A percentile compares a stretch with the other conserved stretches of the same genome.
Conservation (phyloP, 805 yeast genomes). For the Nakazawaea molendinolei region DNA sequence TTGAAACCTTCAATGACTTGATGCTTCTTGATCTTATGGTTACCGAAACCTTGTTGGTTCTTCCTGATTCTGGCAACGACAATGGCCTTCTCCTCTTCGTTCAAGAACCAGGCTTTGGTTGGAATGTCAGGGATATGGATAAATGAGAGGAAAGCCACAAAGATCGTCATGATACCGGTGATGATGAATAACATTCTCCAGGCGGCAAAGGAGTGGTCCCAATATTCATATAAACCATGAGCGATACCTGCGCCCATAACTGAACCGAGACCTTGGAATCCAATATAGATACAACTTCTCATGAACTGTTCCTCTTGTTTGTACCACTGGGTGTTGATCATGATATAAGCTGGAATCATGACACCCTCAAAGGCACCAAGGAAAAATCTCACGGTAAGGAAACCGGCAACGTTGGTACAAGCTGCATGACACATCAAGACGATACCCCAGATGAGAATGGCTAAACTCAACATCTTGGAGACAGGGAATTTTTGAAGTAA, state of each 20-base stretch:
- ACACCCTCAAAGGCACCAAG: slow-evolving; percentile 47
- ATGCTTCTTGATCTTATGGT: slow-evolving; percentile 27
- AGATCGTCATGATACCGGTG: slow-evolving; percentile 53
- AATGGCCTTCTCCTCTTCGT: slow-evolving; percentile 32
- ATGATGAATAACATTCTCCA: slow-evolving; percentile 60
- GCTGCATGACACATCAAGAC: slow-evolving; percentile 47
- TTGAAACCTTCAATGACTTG: slow-evolving; percentile 33
- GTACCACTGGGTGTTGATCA: slow-evolving; percentile 55
- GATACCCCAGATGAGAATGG: slow-evolving; percentile 48
- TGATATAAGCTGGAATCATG: slow-evolving; percentile 47
- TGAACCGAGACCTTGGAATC: slow-evolving; percentile 39
- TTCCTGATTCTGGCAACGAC: slow-evolving; percentile 48
- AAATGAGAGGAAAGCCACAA: slow-evolving; percentile 38
- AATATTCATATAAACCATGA: slow-evolving; percentile 39
- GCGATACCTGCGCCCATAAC: slow-evolving; percentile 47
- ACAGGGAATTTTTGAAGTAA: slow-evolving; percentile 46
- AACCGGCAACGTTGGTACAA: slow-evolving; percentile 42
- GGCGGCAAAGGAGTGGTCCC: slow-evolving; percentile 34
- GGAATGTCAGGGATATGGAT: slow-evolving; percentile 55
- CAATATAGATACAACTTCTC: slow-evolving; percentile 36
- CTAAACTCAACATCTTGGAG: slow-evolving; percentile 40
- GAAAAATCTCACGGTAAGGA: slow-evolving; percentile 48
- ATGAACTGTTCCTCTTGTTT: slow-evolving; percentile 36
- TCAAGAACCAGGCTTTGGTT: slow-evolving; percentile 36
- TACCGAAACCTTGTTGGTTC: slow-evolving; percentile 38